Percentiles rank a stretch among this genome's conserved stretches.
These are phyloP conservation scores for Hylodesmum podocarpum DNA, from an alignment of 306 rosid genomes.

Conservation along the genomic window DNA sequence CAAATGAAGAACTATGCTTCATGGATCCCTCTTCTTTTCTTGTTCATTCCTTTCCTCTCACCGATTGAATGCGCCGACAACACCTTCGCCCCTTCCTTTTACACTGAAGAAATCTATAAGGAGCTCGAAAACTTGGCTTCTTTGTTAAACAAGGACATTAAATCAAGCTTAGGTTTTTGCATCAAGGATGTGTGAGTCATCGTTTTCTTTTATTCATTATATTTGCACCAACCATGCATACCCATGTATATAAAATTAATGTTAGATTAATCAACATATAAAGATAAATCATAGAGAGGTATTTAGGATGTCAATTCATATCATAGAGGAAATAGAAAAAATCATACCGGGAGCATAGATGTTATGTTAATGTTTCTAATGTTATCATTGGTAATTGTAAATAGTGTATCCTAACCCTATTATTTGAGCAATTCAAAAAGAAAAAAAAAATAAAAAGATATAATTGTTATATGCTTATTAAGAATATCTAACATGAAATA, in stretches of 20 bases:
- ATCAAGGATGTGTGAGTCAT: conserved; percentile 64
- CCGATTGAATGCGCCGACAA: conserved; percentile 41
- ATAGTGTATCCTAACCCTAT: neutral
- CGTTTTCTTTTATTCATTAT: neutral
- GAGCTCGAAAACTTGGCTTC: conserved; percentile 48
- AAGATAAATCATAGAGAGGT: neutral
- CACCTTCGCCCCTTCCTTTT: conserved; percentile 32
- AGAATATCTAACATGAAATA: neutral
- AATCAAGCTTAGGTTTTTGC: conserved; percentile 52
- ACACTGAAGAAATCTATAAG: conserved; percentile 40
- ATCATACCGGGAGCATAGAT: neutral
- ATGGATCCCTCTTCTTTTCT: neutral
- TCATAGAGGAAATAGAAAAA: neutral
- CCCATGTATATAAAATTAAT: neutral
- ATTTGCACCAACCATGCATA: neutral
- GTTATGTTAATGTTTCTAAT: neutral
- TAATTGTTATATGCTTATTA: neutral
- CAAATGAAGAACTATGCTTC: conserved; percentile 44
- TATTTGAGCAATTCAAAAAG: neutral
- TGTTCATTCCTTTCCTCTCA: conserved; percentile 32
- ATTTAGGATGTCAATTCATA: neutral
- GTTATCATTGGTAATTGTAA: neutral
- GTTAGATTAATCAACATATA: neutral
- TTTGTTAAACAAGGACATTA: conserved; percentile 46
- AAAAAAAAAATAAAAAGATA: no score